These are phyloP conservation scores for Echinochloa phyllopogon DNA, from an alignment of 176 grass and related monocot species.

Conservation along the genomic window DNA sequence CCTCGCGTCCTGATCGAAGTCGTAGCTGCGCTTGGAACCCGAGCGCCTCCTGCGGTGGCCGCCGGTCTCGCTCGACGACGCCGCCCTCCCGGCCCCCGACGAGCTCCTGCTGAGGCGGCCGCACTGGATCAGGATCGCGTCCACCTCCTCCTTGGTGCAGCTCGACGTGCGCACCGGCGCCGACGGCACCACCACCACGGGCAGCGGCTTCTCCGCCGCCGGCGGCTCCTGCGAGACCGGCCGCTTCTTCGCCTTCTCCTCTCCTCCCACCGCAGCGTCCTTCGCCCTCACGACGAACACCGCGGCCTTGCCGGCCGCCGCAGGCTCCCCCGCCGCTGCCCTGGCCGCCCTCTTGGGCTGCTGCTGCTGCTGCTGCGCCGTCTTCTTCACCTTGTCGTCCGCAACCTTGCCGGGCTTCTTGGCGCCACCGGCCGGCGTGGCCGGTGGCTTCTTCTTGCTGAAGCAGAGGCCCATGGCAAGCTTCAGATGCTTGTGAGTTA, in stretches of 20 bases:
- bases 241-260: slow-evolving; percentile 39
- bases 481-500: not conserved
- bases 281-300: slow-evolving; percentile 51
- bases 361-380: not conserved
- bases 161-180: slow-evolving; percentile 71
- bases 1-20: slow-evolving; percentile 74
- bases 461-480: slow-evolving; percentile 84
- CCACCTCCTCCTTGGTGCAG: slow-evolving; percentile 90
- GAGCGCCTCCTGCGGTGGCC: slow-evolving; percentile 68
- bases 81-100: slow-evolving; percentile 60
- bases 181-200: slow-evolving; percentile 12
- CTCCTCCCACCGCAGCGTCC: not conserved
- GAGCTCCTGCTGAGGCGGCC: slow-evolving; percentile 89
- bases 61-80: slow-evolving; percentile 48
- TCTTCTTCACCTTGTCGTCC: slow-evolving; percentile 37
- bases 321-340: not conserved
- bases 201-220: not conserved
- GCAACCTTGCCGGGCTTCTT: slow-evolving; percentile 28
- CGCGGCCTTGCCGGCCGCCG: slow-evolving; percentile 52
- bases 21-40: slow-evolving; percentile 85
- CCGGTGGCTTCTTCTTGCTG: slow-evolving; percentile 71
- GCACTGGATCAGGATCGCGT: slow-evolving; percentile 90
- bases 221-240: not conserved
- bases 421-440: not conserved
- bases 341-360: slow-evolving; percentile 21